Evolutionary conservation across 768 basidiomycete genomes (phyloP).

Genomic region (Russula compacta): DNA sequence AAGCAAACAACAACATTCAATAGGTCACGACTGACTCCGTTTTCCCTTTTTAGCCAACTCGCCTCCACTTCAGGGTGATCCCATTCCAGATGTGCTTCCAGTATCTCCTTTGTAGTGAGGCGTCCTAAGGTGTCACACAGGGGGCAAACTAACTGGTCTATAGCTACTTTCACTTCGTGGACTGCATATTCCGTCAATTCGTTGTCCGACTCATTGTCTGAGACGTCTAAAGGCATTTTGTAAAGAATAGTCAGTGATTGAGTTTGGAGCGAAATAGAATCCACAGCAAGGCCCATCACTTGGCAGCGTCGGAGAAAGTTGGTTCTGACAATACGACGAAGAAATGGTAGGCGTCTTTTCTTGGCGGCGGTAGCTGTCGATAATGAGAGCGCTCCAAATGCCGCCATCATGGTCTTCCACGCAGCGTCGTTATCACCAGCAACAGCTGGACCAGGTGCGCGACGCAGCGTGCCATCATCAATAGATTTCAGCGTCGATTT

Average conservation of each 20-base stretch:
- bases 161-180: constrained; percentile 23
- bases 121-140: constrained; percentile 40
- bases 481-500: background rate
- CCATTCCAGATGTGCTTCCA: constrained; percentile 40
- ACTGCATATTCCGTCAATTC: constrained; percentile 17
- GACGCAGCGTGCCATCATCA: background rate
- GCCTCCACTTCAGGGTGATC: constrained; percentile 38
- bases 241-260: constrained; percentile 24
- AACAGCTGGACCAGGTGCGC: background rate
- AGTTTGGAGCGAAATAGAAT: constrained; percentile 19
- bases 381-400: constrained; percentile 9
- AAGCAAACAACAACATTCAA: background rate
- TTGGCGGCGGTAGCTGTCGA: constrained; percentile 3
- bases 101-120: constrained; percentile 36
- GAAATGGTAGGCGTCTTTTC: constrained; percentile 41
- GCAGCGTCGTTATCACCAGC: background rate
- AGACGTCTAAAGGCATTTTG: constrained; percentile 15
- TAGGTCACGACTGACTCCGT: constrained; percentile 17
- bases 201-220: constrained; percentile 4
- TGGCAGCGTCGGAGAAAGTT: constrained; percentile 42
- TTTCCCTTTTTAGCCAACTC: constrained; percentile 29
- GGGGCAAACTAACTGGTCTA: constrained; percentile 41
- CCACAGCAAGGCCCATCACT: constrained; percentile 29
- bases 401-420: constrained; percentile 7
- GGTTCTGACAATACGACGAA: constrained; percentile 39